Evolutionary conservation across 2,329 filamentous ascomycete genomes (phyloP), one percentile per base, ranked within the genome.

Genomic region (Cordyceps javanica): DNA sequence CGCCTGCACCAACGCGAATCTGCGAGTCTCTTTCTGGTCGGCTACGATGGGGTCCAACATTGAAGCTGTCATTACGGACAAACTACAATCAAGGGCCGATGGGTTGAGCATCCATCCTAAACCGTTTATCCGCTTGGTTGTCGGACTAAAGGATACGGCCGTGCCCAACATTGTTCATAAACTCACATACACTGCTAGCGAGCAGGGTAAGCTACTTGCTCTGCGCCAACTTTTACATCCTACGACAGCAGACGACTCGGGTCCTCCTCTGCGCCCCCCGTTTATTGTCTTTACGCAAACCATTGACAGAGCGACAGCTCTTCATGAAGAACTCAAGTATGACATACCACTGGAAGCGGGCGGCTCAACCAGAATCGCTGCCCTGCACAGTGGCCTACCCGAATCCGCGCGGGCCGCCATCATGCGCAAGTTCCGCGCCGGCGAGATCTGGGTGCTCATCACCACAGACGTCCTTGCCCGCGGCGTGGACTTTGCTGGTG

Each of bases 261-360:
- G 82, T 10, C 79, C 83, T 28, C 76, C 78, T 7, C 77, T 97
- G 46, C 85, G 90, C 1, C 91, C 94, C 0, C 94, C 94, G 0
- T 96, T 97, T 73, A 80, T 99, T 6, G 88, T 99, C 60, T 99
- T 99, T 72, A 94, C 93, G 0, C 94, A 99, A 74, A 97, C 93
- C 1, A 96, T 99, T 58, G 88, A 92, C 54, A 86, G 94, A 64
- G 94, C 94, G 1, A 83, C 88, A 32, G 91, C 94, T 5, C 81
- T 99, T 2, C 87, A 96, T 69, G 86, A 89, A 34, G 94, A 99
- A 71, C 82, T 99, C 30, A 87, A 90, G 61, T 99, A 96, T 74
- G 94, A 99, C 69, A 96, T 99, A 46, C 91, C 94, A 0, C 79
- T 88, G 0, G 87, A 91, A 70, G 93, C 92, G 6, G 92, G 92